Base-by-base conservation (phyloP, 2,329 filamentous ascomycete genomes). In the Coleophoma crateriformis region DNA sequence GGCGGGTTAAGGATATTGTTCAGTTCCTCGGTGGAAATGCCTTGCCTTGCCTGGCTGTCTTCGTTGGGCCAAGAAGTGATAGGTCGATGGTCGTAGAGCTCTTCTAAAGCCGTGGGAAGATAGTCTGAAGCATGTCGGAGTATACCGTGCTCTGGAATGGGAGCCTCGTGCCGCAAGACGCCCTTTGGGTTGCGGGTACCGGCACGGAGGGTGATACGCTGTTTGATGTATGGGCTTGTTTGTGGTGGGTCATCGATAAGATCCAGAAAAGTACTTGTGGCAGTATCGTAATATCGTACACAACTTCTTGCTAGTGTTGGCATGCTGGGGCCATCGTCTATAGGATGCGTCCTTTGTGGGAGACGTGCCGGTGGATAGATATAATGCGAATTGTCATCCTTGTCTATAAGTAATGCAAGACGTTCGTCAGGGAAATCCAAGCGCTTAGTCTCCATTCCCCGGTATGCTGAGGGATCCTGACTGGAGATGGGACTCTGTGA, bases 261-360 rank as follows among this genome's bases (percentile, higher is more conserved):
- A 55, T 87, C 83, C 5, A 86, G 48, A 57, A 81, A 85, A 0
- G 81, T 71, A 19, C 70, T 71, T 53, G 74, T 75, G 2, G 71
- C 68, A 12, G 71, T 62, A 46, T 78, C 72, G 60, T 87, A 87
- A 3, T 73, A 70, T 20, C 77, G 72, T 41, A 82, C 64, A 40
- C 76, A 75, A 11, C 77, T 82, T 47, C 76, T 73, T 35, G 73
- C 71, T 10, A 81, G 68, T 6, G 73, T 66, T 13, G 66, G 62
- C 4, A 60, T 61, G 1, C 66, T 63, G 0, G 67, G 64, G 7
- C 69, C 71, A 42, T 74, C 68, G 45, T 77, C 72, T 1, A 74
- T 73, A 0, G 58, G 67, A 56, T 85, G 82, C 2, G 77, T 72
- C 48, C 68, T 61, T 47, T 71, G 66, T 17, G 69, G 72, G 11